Evolutionary conservation across 2,329 filamentous ascomycete genomes (phyloP).

Genomic region (Phialocephala sp.): DNA sequence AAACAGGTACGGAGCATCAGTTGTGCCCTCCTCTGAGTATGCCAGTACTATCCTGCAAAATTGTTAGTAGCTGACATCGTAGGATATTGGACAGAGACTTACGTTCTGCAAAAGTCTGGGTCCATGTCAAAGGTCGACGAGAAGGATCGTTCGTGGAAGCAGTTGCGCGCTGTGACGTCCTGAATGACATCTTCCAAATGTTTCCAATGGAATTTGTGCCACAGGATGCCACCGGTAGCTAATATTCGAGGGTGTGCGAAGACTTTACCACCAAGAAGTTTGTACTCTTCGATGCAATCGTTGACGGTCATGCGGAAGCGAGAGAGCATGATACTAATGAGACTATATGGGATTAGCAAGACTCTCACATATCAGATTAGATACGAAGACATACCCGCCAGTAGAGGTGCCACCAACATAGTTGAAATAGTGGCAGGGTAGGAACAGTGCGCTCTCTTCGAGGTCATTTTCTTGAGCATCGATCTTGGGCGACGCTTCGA

Average conservation of each 20-base stretch:
- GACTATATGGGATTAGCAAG: slow-evolving; percentile 34
- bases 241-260: background rate
- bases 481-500: background rate
- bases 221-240: background rate
- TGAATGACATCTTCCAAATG: background rate
- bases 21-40: background rate
- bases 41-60: background rate
- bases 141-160: background rate
- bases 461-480: background rate
- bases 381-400: background rate
- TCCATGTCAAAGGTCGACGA: background rate
- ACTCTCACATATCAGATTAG: background rate
- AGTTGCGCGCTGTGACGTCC: background rate
- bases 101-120: background rate
- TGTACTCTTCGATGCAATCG: slow-evolving; percentile 44
- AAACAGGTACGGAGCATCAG: background rate
- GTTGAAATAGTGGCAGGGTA: slow-evolving; percentile 1
- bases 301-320: slow-evolving; percentile 45
- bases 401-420: background rate
- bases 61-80: background rate
- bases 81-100: background rate
- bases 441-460: background rate
- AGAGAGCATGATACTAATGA: slow-evolving; percentile 48
- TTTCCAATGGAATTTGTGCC: background rate
- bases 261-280: slow-evolving; percentile 2